phyloP scores from a whole-genome alignment of 208 protist species.

The Leishmania aethiopica region DNA sequence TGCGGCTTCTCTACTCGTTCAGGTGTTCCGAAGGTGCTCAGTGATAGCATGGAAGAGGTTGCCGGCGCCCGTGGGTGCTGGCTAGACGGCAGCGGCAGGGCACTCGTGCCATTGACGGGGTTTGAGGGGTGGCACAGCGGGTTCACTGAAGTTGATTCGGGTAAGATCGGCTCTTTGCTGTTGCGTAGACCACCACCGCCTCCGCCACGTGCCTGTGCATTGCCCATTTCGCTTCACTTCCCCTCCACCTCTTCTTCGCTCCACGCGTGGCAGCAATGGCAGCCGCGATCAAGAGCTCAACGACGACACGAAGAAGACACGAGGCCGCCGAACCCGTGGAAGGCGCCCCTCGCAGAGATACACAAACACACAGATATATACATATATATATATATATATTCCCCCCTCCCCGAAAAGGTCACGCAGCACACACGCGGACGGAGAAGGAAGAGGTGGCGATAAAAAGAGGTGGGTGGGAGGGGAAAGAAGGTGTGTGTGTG shows the following conservation, averaged over 20 bases:
- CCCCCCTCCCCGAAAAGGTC: no score
- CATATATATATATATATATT: no score
- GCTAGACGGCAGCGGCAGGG: neutral
- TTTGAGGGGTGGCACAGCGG: neutral
- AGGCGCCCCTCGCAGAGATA: neutral
- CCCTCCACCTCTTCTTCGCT: neutral
- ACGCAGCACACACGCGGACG: neutral
- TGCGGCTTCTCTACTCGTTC: neutral
- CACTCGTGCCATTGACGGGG: neutral
- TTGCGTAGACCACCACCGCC: neutral
- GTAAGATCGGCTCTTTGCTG: neutral
- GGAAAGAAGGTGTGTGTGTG: no score
- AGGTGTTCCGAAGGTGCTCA: no score
- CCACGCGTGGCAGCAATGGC: neutral
- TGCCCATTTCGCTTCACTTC: constrained; percentile 13
- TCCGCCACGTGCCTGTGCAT: neutral
- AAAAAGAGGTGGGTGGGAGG: neutral
- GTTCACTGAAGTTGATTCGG: neutral
- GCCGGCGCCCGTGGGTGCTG: neutral
- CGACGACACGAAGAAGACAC: neutral
- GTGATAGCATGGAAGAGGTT: neutral
- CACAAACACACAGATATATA: no score
- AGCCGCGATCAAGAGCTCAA: neutral
- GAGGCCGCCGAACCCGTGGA: no score
- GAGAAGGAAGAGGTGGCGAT: neutral